Evolutionary conservation across 129 eudicot species (phyloP).

Genomic region (Chrysanthemum lavandulifolium): DNA sequence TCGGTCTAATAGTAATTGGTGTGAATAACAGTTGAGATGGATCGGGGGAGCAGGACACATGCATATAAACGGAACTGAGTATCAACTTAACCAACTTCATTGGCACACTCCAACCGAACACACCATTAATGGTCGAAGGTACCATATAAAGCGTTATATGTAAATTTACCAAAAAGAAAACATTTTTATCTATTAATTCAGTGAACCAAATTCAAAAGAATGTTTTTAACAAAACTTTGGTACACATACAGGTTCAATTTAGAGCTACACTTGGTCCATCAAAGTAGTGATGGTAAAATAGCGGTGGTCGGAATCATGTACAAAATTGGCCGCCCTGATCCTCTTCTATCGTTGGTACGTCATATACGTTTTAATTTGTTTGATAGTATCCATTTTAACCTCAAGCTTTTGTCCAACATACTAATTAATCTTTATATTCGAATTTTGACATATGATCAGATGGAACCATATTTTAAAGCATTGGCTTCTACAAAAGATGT

Average conservation of each 20-base stretch:
- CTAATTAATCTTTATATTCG: not conserved
- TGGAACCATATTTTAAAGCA: conserved; percentile 29
- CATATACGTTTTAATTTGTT: not conserved
- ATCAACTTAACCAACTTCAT: conserved; percentile 45
- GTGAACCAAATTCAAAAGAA: too few relatives aligned
- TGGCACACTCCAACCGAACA: conserved; percentile 75
- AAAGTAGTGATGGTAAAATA: conserved; percentile 25
- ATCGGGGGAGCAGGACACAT: conserved; percentile 44
- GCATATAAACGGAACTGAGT: conserved; percentile 44
- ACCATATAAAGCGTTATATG: not conserved
- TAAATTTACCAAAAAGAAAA: not conserved
- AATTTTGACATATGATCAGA: conserved; percentile 6
- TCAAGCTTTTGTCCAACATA: not conserved
- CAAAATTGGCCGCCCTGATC: conserved; percentile 44
- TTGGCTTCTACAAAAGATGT: conserved; percentile 6
- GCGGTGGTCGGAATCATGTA: conserved; percentile 59
- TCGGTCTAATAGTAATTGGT: not conserved
- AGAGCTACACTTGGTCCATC: conserved; percentile 56
- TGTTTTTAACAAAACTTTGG: not conserved
- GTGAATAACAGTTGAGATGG: too few relatives aligned
- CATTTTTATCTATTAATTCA: not conserved
- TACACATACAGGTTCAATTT: conserved; percentile 36
- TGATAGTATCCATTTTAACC: not conserved
- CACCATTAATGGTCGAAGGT: conserved; percentile 60
- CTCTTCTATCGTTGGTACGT: conserved; percentile 46